Evolutionary conservation across 352 stramenopile genomes (phyloP).

Genomic region (Phytophthora ohioensis): DNA sequence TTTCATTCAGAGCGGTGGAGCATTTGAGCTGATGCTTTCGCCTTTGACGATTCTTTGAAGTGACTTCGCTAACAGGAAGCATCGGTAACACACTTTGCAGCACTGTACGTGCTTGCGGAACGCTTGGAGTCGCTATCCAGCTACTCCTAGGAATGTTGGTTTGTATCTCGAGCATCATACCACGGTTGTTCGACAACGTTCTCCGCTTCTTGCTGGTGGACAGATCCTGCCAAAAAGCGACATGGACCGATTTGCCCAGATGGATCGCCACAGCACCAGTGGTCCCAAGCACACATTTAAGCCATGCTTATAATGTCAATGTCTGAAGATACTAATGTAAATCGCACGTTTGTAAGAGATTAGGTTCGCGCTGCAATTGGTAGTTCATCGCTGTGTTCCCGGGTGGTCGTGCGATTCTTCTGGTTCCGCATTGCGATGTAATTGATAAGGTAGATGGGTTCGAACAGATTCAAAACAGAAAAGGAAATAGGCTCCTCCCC

Average conservation of each 20-base stretch:
- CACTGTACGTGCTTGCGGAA: neutral
- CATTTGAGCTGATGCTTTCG: conserved; percentile 14
- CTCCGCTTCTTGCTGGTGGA: neutral
- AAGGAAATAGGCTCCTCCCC: too few species aligned
- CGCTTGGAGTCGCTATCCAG: neutral
- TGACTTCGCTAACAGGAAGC: neutral
- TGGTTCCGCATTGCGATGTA: too few species aligned
- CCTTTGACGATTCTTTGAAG: neutral
- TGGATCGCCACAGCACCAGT: neutral
- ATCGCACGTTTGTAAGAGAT: neutral
- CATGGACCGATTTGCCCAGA: neutral
- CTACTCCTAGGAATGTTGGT: neutral
- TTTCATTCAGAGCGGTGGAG: neutral
- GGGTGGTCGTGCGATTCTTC: too few species aligned
- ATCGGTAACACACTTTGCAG: neutral
- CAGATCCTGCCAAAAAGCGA: neutral
- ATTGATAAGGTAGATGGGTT: too few species aligned
- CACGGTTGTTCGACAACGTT: neutral
- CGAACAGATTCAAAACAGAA: too few species aligned
- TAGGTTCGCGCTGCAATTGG: too few species aligned
- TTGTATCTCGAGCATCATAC: conserved; percentile 9
- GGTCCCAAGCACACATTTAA: neutral
- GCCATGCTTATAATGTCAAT: neutral
- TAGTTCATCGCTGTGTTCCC: too few species aligned
- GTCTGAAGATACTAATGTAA: neutral